phyloP scores from a whole-genome alignment of 2,329 filamentous ascomycete genomes.

The Claviceps sp. region DNA sequence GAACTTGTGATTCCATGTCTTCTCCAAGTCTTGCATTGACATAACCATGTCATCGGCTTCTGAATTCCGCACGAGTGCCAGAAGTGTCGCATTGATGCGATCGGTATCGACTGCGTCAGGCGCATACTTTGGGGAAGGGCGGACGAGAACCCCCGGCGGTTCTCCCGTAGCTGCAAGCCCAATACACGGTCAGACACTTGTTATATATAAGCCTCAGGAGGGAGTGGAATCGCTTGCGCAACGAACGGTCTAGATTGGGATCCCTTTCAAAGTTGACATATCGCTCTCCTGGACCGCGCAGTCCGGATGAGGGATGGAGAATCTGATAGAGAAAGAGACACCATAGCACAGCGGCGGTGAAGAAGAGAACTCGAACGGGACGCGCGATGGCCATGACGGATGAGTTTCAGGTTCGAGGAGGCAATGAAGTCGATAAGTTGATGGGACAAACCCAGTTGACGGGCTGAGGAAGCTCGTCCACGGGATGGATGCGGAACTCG shows the following conservation, averaged over 20 bases:
- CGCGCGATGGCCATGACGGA: constrained; percentile 67
- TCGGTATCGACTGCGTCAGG: constrained; percentile 61
- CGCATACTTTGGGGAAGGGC: constrained; percentile 64
- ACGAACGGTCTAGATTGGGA: constrained; percentile 75
- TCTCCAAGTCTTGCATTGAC: constrained; percentile 82
- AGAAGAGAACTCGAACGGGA: constrained; percentile 67
- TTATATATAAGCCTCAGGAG: not conserved
- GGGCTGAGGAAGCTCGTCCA: not conserved
- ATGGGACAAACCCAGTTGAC: not conserved
- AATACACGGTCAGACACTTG: constrained; percentile 7
- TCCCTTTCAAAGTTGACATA: constrained; percentile 56
- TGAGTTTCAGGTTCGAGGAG: not conserved
- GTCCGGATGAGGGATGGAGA: constrained; percentile 42
- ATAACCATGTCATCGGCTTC: constrained; percentile 74
- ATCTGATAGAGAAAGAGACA: constrained; percentile 69
- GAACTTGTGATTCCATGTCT: constrained; percentile 96
- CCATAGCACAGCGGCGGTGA: constrained; percentile 58
- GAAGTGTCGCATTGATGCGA: constrained; percentile 84
- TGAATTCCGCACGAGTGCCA: constrained; percentile 84
- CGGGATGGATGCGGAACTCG: not conserved
- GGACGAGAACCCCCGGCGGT: constrained; percentile 61
- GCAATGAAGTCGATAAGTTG: not conserved
- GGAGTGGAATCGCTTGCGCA: not conserved
- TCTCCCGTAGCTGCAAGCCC: constrained; percentile 57
- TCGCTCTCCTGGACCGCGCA: constrained; percentile 26